Base-by-base conservation (phyloP, 1,284 basidiomycete species). In the Crocinoboletus sp. region DNA sequence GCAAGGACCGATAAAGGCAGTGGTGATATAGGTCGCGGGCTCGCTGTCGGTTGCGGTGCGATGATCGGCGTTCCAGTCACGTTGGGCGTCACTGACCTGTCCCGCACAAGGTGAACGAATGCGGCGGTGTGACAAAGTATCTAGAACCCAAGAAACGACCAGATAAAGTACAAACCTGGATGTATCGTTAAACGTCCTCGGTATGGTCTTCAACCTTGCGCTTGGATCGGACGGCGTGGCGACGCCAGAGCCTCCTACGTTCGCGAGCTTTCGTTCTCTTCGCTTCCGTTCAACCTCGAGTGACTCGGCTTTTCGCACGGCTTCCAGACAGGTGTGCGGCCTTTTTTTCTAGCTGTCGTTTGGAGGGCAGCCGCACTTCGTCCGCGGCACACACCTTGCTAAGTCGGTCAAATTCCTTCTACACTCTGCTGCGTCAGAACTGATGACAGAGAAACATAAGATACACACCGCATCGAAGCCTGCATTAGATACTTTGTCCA, bases 401-500 rank as follows among this genome's bases (percentile, higher is more conserved):
- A 24, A 89, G 69, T 9, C 89, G 76, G 2, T 78, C 74, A 59
- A 84, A 92, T 58, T 94, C 91, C 62, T 73, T 76, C 89, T 94
- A 58, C 27, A 50, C 27, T 38, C 42, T 24, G 7, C 22, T 12
- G 24, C 16, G 42, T 65, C n/a, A 51, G 45, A 38, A 20, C 30
- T 12, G 35, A 44, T 10, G 36, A 13, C 22, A 9, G 10, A 28
- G 3, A 31, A 35, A n/a, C 11, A 24, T 19, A 31, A 46, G 33
- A n/a, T 27, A 68, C 79, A 48, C 52, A 89, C 89, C 53, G 70
- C 66, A 17, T 69, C 68, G 49, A 87, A 80, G 4, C 67, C 52
- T 2, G 76, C 66, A 59, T 94, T 93, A 4, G 90, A 94, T 3
- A 93, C 79, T 53, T 82, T 85, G 57, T 90, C 87, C 78, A 94